These are phyloP conservation scores for Neurospora sublineolata DNA, from an alignment of 495 filamentous ascomycete genomes.

Conservation along the genomic window DNA sequence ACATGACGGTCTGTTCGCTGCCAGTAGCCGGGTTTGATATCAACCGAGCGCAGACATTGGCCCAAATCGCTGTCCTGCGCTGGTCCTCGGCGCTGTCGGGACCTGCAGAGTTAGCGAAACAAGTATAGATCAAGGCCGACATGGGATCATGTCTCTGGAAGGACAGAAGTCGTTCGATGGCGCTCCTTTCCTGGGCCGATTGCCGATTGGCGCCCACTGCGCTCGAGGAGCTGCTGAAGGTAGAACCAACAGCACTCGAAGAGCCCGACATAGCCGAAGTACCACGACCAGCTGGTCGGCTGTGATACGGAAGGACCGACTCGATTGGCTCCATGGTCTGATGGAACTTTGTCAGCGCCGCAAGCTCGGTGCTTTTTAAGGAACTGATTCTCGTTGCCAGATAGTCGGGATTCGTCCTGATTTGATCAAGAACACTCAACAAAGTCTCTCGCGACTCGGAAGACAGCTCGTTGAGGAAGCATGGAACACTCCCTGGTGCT, in stretches of 20 bases:
- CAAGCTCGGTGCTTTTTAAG: constrained; percentile 61
- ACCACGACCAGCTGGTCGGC: constrained; percentile 30
- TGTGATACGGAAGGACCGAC: constrained; percentile 66
- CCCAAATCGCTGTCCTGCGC: constrained; percentile 71
- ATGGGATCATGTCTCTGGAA: constrained; percentile 83
- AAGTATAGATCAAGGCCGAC: constrained; percentile 74
- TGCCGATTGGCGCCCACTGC: constrained; percentile 13
- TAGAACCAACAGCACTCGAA: constrained; percentile 2
- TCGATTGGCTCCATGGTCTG: constrained; percentile 67
- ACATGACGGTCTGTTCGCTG: constrained; percentile 53
- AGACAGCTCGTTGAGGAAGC: constrained; percentile 74
- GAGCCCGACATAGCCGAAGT: constrained; percentile 12
- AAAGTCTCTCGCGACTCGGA: constrained; percentile 61
- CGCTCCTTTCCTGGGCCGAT: constrained; percentile 27
- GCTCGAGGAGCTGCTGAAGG: constrained; percentile 6
- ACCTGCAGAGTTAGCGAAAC: constrained; percentile 75
- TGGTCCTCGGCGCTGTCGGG: constrained; percentile 66
- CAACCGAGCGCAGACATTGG: constrained; percentile 72
- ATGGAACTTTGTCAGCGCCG: constrained; percentile 61
- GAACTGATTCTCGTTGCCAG: constrained; percentile 66
- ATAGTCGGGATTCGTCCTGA: constrained; percentile 78
- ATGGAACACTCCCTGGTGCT: constrained; percentile 39
- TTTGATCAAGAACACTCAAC: constrained; percentile 64
- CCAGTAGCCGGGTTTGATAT: constrained; percentile 41
- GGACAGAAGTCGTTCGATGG: constrained; percentile 61